These are phyloP conservation scores for Ambrosia artemisiifolia DNA, from an alignment of 129 eudicot species.

Conservation along the genomic window DNA sequence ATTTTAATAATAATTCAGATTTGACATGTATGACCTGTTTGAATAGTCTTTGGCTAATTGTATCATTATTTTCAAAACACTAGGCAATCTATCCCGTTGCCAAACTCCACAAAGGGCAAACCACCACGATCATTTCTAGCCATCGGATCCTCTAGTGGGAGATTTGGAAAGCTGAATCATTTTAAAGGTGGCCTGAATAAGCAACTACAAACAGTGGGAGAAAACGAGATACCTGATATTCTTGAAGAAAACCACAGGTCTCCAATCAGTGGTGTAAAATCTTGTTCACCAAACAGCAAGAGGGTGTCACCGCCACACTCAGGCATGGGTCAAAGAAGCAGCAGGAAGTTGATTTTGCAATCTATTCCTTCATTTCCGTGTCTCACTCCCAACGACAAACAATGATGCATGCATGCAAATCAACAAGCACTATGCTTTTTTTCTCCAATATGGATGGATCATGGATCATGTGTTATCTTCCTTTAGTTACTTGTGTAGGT, in stretches of 20 bases:
- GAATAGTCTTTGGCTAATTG: no score
- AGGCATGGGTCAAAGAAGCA: conserved; percentile 58
- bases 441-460: conserved; percentile 9
- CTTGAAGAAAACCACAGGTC: conserved; percentile 55
- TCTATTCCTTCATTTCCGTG: conserved; percentile 93
- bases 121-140: conserved; percentile 65
- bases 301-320: conserved; percentile 89
- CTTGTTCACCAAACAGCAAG: conserved; percentile 80
- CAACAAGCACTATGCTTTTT: conserved; percentile 14
- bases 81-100: conserved; percentile 43
- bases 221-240: conserved; percentile 67
- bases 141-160: conserved; percentile 43
- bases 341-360: conserved; percentile 78
- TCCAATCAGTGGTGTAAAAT: conserved; percentile 57
- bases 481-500: conserved; percentile 38
- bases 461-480: not conserved
- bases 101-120: conserved; percentile 64
- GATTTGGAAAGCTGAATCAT: conserved; percentile 41
- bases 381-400: conserved; percentile 57
- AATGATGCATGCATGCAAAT: conserved; percentile 26
- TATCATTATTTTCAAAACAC: not conserved
- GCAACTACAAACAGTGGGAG: conserved; percentile 41
- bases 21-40: no score
- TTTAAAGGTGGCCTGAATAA: conserved; percentile 44
- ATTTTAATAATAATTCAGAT: not conserved